Evolutionary conservation across 495 filamentous ascomycete species (phyloP), one percentile per base, ranked within the genome.

Genomic region (Sabuloglossum arenarium): DNA sequence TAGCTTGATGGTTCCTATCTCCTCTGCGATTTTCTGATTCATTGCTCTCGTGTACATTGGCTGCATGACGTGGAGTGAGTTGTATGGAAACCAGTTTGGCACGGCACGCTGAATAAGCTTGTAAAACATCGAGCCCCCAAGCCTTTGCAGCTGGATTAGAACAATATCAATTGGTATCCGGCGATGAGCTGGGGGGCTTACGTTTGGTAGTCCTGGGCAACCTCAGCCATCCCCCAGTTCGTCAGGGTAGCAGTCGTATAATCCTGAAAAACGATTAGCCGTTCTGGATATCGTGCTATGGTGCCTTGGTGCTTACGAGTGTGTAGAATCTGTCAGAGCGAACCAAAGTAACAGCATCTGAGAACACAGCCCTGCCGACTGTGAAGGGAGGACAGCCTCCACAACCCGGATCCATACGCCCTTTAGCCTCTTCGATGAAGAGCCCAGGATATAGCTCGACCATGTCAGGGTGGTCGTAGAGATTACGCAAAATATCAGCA

Each of bases 171-270:
- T 25, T 32, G 6, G 39, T 42, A 8, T 2, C 45, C 25, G 57
- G 14, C 29, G 51, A 23, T 16, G 34, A 39, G 8, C 34, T 8
- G 57, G 2, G 59, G 32, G 50, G 79, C 73, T 19, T 65, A 66
- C 34, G n/a, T n/a, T n/a, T n/a, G n/a, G n/a, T n/a, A n/a, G n/a
- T n/a, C n/a, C n/a, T n/a, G n/a, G n/a, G 70, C 68, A 30, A 75
- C 73, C 55, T 78, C 73, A 16, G 61, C 69, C 62, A 68, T 75
- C 1, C 85, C 87, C 85, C 85, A 94, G 62, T 85, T 89, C 3
- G 88, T 95, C 12, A 94, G 74, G 56, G 79, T 75, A 37, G 76
- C 77, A 0, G 88, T 77, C 31, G 79, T 84, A 64, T 86, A 89
- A 60, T 80, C 76, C 21, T 51, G 21, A n/a, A n/a, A n/a, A n/a